Conservation (phyloP, 768 basidiomycete genomes). For the Jaapia argillacea region DNA sequence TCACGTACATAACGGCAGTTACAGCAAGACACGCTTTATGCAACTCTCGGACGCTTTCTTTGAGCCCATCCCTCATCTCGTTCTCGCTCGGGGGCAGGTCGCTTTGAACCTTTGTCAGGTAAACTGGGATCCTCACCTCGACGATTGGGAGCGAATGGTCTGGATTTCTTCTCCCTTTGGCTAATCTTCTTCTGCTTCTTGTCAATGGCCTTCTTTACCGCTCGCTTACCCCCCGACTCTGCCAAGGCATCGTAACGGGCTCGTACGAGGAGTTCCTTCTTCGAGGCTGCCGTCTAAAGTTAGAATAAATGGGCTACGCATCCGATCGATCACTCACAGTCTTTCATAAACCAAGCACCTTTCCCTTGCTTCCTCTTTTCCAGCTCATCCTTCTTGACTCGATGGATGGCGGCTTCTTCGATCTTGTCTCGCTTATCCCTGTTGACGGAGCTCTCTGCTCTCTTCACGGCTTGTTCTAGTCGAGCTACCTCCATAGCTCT, state of each 20-base stretch:
- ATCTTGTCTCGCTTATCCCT: conserved; percentile 56
- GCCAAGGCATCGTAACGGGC: conserved; percentile 77
- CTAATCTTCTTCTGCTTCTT: conserved; percentile 82
- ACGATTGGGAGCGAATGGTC: conserved; percentile 51
- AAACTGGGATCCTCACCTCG: too few relatives aligned
- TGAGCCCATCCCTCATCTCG: too few relatives aligned
- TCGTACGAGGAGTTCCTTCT: conserved; percentile 61
- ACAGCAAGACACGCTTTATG: too few relatives aligned
- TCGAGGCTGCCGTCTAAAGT: conserved; percentile 44
- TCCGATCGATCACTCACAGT: conserved; percentile 35
- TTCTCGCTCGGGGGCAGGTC: too few relatives aligned
- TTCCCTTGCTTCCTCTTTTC: conserved; percentile 71
- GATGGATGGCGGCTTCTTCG: conserved; percentile 56
- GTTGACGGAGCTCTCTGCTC: conserved; percentile 70
- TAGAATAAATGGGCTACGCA: conserved; percentile 1
- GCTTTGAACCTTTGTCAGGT: too few relatives aligned
- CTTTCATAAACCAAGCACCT: conserved; percentile 78
- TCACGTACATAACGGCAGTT: too few relatives aligned
- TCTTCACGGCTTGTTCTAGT: conserved; percentile 66
- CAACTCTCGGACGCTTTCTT: too few relatives aligned
- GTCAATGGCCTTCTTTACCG: conserved; percentile 81
- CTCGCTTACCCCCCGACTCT: conserved; percentile 62
- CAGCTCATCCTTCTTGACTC: conserved; percentile 38
- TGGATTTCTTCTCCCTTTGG: conserved; percentile 82
- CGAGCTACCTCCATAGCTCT: conserved; percentile 59